Percentiles rank a stretch among this genome's conserved stretches.
Evolutionary conservation across 2,329 filamentous ascomycete species (phyloP).

Genomic region (Raffaelea albimanens): DNA sequence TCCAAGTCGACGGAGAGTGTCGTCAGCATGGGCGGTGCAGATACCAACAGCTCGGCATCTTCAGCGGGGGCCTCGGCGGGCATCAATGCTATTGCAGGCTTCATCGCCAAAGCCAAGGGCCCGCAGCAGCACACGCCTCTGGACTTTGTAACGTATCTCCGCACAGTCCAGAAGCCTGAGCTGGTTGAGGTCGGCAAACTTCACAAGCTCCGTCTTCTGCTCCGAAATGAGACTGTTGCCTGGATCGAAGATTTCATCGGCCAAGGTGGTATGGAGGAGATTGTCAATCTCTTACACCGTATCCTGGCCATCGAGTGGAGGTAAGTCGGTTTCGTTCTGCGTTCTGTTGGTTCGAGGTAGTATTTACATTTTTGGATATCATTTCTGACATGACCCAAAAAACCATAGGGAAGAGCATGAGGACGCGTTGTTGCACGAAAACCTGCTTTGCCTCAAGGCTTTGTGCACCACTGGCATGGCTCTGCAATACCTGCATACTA

Average conservation of each 20-base stretch:
- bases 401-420: constrained; percentile 80
- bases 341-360: neutral
- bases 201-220: constrained; percentile 79
- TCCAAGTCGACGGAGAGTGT: constrained; percentile 67
- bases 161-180: constrained; percentile 71
- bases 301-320: constrained; percentile 96
- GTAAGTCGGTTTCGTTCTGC: constrained; percentile 36
- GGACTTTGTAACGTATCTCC: constrained; percentile 80
- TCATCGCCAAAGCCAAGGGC: constrained; percentile 59
- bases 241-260: constrained; percentile 93
- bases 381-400: no score
- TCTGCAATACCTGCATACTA: constrained; percentile 68
- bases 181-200: constrained; percentile 87
- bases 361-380: neutral
- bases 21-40: constrained; percentile 39
- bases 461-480: constrained; percentile 86
- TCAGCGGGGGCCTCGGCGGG: constrained; percentile 16
- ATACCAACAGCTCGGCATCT: constrained; percentile 30
- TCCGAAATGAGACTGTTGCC: constrained; percentile 88
- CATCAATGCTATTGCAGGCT: constrained; percentile 29
- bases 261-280: constrained; percentile 85
- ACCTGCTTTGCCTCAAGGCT: constrained; percentile 85
- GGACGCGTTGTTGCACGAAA: constrained; percentile 84
- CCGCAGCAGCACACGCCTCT: constrained; percentile 64
- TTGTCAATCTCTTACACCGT: constrained; percentile 77